Base-by-base conservation (phyloP, 176 grass and related monocot species). In the Paspalum vaginatum region DNA sequence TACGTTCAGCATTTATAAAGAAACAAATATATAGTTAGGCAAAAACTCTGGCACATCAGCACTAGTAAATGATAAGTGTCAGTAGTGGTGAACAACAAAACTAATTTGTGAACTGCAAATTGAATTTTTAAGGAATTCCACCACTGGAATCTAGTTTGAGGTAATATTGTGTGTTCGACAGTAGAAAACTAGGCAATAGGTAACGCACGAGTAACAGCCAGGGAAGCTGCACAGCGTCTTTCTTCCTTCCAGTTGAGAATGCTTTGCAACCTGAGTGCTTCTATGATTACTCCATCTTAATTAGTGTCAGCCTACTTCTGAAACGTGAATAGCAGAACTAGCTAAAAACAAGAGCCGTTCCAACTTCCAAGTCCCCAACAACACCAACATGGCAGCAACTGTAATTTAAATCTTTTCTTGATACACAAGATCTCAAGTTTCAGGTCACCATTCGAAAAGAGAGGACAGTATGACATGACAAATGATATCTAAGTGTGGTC, bases 141-240 rank as follows among this genome's bases (percentile, higher is more conserved):
- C 17, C 7, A 32, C 1, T 61, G 24, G 41, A 86, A 60, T 60
- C 18, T 76, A 69, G 64, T 87, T 61, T 76, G 21, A 60, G 44
- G 16, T 18, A 26, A 75, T 21, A 32, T 32, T n/a, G 22, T 38
- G 16, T 17, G 9, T 52, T 67, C 20, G 46, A 6, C 50, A 52
- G 5, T 50, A n/a, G 3, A 7, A 57, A 22, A 22, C n/a, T 57
- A 50, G 15, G n/a, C 25, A 82, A 38, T 12, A 64, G 44, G 55
- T 39, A 39, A 55, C 18, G n/a, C n/a, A 79, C 13, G 22, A 65
- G 39, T 54, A 64, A 21, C 1, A 65, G 46, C 57, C 82, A 65
- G 20, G 11, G 53, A 79, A 44, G 54, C 27, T 45, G 11, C 20
- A 11, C n/a, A 18, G 25, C 41, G 59, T 59, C 15, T 49, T 65